Evolutionary conservation across 2,329 filamentous ascomycete species (phyloP).

Genomic region (Trichoderma koningii): DNA sequence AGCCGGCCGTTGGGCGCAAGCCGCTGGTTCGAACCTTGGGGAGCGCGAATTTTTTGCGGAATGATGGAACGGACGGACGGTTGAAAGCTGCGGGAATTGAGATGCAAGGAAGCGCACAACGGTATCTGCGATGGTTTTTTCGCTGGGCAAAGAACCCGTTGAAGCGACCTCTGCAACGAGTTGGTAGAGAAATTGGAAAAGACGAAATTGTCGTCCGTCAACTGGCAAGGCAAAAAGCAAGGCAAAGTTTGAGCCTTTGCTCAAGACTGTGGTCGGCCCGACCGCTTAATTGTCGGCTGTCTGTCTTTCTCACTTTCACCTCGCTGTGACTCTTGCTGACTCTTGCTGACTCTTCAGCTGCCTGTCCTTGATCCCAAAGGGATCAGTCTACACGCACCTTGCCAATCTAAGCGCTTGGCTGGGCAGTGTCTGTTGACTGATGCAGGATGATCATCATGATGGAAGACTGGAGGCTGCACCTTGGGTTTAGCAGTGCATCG

Average conservation of each 20-base stretch:
- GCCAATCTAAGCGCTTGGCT: too few species aligned
- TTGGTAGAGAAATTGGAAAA: background rate
- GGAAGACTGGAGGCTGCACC: too few species aligned
- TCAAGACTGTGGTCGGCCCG: conserved; percentile 19
- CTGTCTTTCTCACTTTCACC: too few species aligned
- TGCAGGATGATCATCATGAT: background rate
- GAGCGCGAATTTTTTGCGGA: conserved; percentile 16
- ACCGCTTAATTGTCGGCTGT: conserved; percentile 19
- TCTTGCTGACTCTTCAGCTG: too few species aligned
- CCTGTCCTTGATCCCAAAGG: background rate
- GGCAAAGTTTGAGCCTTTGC: conserved; percentile 15
- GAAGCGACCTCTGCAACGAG: background rate
- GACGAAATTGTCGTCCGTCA: background rate
- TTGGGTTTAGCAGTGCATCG: too few species aligned
- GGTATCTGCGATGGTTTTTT: background rate
- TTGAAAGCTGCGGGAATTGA: background rate
- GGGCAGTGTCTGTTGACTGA: too few species aligned
- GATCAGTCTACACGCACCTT: too few species aligned
- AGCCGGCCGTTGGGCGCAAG: conserved; percentile 8
- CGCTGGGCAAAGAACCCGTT: background rate
- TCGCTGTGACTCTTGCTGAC: background rate
- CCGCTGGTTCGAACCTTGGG: conserved; percentile 24
- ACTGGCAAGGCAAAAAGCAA: background rate
- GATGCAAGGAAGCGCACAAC: background rate
- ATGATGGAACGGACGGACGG: background rate